These are phyloP conservation scores for Mortierella sp. DNA, from an alignment of 371 early-diverging fungal species.

Conservation along the genomic window DNA sequence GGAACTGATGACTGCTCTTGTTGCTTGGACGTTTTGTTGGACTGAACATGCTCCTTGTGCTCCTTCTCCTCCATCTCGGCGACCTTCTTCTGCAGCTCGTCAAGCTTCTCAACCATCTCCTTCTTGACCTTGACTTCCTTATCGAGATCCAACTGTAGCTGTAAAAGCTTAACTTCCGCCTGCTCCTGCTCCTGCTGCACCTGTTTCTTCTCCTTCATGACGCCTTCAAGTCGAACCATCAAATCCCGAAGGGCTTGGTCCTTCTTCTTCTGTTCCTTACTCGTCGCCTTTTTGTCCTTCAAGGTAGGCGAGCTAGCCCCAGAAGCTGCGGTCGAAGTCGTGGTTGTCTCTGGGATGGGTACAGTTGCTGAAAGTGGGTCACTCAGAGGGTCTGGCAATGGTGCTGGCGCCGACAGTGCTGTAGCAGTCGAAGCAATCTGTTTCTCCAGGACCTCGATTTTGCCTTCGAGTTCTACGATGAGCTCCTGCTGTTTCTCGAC, in stretches of 20 bases:
- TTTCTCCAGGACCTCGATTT: conserved; percentile 33
- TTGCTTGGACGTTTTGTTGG: conserved; percentile 17
- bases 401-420: neutral
- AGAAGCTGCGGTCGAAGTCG: conserved; percentile 27
- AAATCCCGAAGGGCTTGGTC: conserved; percentile 51
- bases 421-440: conserved; percentile 17
- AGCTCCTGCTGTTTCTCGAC: conserved; percentile 26
- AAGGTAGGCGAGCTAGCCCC: conserved; percentile 36
- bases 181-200: conserved; percentile 54
- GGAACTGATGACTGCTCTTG: neutral
- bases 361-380: conserved; percentile 45
- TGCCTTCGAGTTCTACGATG: conserved; percentile 33
- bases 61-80: conserved; percentile 61
- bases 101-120: conserved; percentile 65
- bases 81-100: conserved; percentile 59
- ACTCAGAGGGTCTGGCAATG: conserved; percentile 20
- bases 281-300: conserved; percentile 46
- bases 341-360: conserved; percentile 34
- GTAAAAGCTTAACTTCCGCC: conserved; percentile 51
- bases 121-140: conserved; percentile 68
- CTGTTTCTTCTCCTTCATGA: conserved; percentile 57
- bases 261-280: conserved; percentile 57
- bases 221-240: conserved; percentile 48
- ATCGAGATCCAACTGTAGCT: conserved; percentile 58
- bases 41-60: conserved; percentile 9